phyloP scores from a whole-genome alignment of 805 yeast species.

The Yamadazyma laniorum region DNA sequence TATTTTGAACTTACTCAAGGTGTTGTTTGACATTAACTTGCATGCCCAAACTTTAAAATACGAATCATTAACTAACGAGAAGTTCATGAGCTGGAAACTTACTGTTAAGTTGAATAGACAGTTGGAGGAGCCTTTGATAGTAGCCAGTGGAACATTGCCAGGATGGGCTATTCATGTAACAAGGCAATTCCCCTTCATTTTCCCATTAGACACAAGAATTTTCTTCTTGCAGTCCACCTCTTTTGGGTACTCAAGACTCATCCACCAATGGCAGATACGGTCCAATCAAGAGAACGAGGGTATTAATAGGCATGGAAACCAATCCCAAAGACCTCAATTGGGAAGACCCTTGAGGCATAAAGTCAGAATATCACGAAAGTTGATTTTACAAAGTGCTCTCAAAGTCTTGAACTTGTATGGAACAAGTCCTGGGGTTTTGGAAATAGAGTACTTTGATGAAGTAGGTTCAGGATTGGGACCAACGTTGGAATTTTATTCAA shows the following conservation, averaged over 20 bases:
- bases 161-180: constrained; percentile 80
- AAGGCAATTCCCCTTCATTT: constrained; percentile 71
- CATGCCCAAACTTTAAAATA: constrained; percentile 11
- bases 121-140: constrained; percentile 83
- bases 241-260: constrained; percentile 82
- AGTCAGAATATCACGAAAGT: constrained; percentile 69
- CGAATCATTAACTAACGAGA: constrained; percentile 11
- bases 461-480: constrained; percentile 98
- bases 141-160: constrained; percentile 84
- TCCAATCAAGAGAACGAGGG: constrained; percentile 35
- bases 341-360: constrained; percentile 82
- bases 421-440: constrained; percentile 74
- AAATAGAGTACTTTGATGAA: constrained; percentile 84
- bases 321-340: constrained; percentile 40
- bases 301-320: constrained; percentile 13
- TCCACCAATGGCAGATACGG: constrained; percentile 70
- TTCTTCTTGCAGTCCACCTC: constrained; percentile 83
- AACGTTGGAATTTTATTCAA: constrained; percentile 86
- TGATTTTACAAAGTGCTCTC: constrained; percentile 71
- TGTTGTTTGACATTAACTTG: constrained; percentile 42
- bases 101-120: constrained; percentile 86
- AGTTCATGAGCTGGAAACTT: constrained; percentile 72
- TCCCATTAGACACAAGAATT: constrained; percentile 79
- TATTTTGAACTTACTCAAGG: constrained; percentile 49
- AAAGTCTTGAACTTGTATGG: constrained; percentile 78